Evolutionary conservation across 371 early-diverging fungal genomes (phyloP).

Genomic region (Syncephalastrum contaminatum): DNA sequence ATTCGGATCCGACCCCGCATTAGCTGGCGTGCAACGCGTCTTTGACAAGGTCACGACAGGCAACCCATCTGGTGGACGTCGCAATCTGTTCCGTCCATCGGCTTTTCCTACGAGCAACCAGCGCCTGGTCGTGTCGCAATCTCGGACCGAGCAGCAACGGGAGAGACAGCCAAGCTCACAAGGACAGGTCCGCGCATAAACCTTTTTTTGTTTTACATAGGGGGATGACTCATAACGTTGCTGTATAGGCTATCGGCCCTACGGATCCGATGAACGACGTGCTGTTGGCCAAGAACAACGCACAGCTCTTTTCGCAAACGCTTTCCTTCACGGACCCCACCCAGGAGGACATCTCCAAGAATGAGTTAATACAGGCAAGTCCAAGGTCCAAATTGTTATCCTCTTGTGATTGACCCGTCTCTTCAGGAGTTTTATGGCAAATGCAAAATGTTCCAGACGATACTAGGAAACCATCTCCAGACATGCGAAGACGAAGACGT

Average conservation of each 20-base stretch:
- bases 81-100: constrained; percentile 2
- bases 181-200: no score
- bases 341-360: constrained; percentile 45
- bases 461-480: constrained; percentile 34
- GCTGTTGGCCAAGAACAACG: constrained; percentile 47
- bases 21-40: constrained; percentile 28
- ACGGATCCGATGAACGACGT: constrained; percentile 26
- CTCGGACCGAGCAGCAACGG: constrained; percentile 5
- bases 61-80: constrained; percentile 3
- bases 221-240: no score
- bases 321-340: constrained; percentile 54
- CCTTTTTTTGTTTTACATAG: background rate
- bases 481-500: constrained; percentile 38
- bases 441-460: constrained; percentile 35
- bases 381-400: background rate
- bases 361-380: constrained; percentile 41
- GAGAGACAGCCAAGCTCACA: constrained; percentile 3
- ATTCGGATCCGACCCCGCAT: constrained; percentile 28
- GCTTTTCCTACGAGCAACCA: constrained; percentile 2
- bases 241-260: background rate
- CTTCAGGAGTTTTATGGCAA: constrained; percentile 44
- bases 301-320: constrained; percentile 45
- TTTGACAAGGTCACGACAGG: constrained; percentile 32
- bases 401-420: background rate
- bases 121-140: constrained; percentile 2